These are phyloP conservation scores for Neofusicoccum kwambonambiense DNA, from an alignment of 2,329 filamentous ascomycete species.

Conservation along the genomic window DNA sequence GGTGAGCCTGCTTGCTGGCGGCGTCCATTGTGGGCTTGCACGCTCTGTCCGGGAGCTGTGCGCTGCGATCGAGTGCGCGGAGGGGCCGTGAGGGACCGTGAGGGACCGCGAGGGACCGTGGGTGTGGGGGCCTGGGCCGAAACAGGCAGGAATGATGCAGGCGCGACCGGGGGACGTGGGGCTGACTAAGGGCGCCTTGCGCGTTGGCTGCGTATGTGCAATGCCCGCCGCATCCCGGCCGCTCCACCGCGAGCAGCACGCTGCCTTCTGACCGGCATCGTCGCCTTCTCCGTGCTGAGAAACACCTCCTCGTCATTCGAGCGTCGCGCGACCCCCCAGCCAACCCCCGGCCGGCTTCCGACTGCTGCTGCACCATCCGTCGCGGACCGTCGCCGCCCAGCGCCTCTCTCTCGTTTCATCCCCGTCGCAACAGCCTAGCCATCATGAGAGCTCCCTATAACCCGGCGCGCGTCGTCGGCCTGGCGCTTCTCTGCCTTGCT, in stretches of 20 bases:
- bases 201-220: slow-evolving; percentile 7
- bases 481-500: slow-evolving; percentile 27
- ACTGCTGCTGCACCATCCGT: slow-evolving; percentile 5
- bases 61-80: background rate
- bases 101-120: background rate
- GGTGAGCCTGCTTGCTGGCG: background rate
- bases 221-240: background rate
- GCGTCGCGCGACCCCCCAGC: background rate
- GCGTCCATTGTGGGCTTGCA: background rate
- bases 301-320: background rate
- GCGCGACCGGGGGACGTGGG: background rate
- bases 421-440: slow-evolving; percentile 12
- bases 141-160: slow-evolving; percentile 16
- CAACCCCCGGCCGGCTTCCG: background rate
- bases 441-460: slow-evolving; percentile 15
- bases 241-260: background rate
- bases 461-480: slow-evolving; percentile 13
- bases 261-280: background rate
- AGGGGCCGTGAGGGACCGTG: background rate
- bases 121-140: background rate
- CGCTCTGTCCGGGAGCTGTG: background rate
- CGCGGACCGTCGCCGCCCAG: background rate
- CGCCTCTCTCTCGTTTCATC: slow-evolving; percentile 2
- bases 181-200: slow-evolving; percentile 8
- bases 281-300: background rate